Base-by-base conservation (phyloP, 768 basidiomycete genomes). In the Leccinum olivaceopallidum region DNA sequence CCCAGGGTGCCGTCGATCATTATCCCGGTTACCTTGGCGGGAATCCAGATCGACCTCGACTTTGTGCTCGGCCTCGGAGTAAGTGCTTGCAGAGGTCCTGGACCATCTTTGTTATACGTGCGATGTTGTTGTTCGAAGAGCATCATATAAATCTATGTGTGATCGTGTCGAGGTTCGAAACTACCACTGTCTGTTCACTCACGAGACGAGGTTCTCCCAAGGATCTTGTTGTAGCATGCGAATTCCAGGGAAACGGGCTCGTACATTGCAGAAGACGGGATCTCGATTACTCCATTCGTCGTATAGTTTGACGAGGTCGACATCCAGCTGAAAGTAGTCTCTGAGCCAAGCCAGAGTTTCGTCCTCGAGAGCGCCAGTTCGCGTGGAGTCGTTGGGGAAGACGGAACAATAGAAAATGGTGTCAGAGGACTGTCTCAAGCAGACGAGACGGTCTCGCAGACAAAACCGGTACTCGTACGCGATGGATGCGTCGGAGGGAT, bases 141-240 rank as follows among this genome's bases (percentile, higher is more conserved):
- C 96, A 98, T 26, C 24, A 26, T 64, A 99, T 97, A 77, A 98
- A 99, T 9, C 95, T 96, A 57, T 18, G 24, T 34, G 63, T 32
- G 30, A 51, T 61, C 57, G 55, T 37, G 57, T 72, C 39, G 60
- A 62, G 22, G 22, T 18, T 28, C 55, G 44, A 57, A 56, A 60
- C 34, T 1, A 53, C 54, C 50, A 13, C 47, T 51, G 44, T 54
- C 36, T 61, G 37, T 56, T 50, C 50, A 85, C 92, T 67, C 74
- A 97, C 95, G 93, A 94, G 49, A 98, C 77, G 30, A 98, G 82
- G 67, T 92, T 95, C 76, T 98, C 96, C 89, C 94, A 98, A 65
- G 94, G 93, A 70, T 96, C 94, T 75, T 98, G 95, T 68, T 92
- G 81, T 44, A 98, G 74, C 60, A 98, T 87, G 57, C 95, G 77